phyloP scores from a whole-genome alignment of 768 basidiomycete genomes.

The Cyclocybe aegerita region DNA sequence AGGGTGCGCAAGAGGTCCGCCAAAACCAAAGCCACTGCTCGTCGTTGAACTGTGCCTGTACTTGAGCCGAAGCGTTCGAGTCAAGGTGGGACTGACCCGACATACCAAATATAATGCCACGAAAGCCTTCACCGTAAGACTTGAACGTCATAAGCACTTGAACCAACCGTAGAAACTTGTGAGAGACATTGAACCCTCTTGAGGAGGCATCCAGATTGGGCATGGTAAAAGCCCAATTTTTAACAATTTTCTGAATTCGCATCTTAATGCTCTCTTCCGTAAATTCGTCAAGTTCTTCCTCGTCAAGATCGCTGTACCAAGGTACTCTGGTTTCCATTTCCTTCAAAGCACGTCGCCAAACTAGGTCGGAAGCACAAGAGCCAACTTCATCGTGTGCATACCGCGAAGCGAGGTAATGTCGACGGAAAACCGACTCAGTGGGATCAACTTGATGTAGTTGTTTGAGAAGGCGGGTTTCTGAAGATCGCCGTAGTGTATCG shows the following conservation, averaged over 20 bases:
- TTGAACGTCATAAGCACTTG: conserved; percentile 58
- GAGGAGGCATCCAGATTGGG: conserved; percentile 61
- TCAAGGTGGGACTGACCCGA: conserved; percentile 1
- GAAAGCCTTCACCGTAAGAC: conserved; percentile 55
- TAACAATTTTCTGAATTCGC: conserved; percentile 41
- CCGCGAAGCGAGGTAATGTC: conserved; percentile 47
- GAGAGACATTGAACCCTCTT: conserved; percentile 62
- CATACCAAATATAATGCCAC: conserved; percentile 67
- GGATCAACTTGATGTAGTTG: conserved; percentile 47
- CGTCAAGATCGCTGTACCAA: conserved; percentile 36
- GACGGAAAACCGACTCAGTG: conserved; percentile 33
- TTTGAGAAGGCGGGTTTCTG: conserved; percentile 43
- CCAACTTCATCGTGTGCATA: conserved; percentile 56
- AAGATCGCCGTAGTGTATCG: conserved; percentile 31
- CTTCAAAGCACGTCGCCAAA: conserved; percentile 60
- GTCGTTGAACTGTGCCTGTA: conserved; percentile 46
- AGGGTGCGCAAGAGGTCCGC: conserved; percentile 57
- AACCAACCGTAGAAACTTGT: conserved; percentile 62
- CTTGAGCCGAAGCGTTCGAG: conserved; percentile 2
- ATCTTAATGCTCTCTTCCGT: conserved; percentile 20
- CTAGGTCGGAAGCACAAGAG: conserved; percentile 64
- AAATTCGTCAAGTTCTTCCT: conserved; percentile 21
- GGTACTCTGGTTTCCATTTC: conserved; percentile 32
- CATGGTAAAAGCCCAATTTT: conserved; percentile 63
- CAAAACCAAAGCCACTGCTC: conserved; percentile 55